These are phyloP conservation scores for Firmiana major DNA, from an alignment of 345 rosid species.

Conservation along the genomic window DNA sequence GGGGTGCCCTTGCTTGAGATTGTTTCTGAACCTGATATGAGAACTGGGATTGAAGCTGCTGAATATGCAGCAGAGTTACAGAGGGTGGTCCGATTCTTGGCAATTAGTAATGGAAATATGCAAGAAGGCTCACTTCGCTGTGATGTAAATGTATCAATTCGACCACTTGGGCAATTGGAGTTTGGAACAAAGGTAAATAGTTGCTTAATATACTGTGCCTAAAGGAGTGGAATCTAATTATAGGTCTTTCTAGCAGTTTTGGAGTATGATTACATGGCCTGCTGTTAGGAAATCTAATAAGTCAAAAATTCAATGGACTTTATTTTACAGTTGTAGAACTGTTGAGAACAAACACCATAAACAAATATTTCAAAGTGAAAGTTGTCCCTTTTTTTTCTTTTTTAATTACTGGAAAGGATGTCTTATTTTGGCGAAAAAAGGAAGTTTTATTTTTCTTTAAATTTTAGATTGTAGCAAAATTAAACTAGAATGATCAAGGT, in stretches of 20 bases:
- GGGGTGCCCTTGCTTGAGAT: slow-evolving; percentile 97
- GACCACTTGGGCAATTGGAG: slow-evolving; percentile 72
- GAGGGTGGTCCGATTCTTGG: slow-evolving; percentile 79
- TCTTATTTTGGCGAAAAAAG: neutral
- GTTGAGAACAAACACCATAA: neutral
- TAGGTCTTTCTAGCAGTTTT: neutral
- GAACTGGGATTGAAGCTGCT: slow-evolving; percentile 82
- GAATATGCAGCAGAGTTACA: slow-evolving; percentile 85
- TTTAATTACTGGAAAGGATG: neutral
- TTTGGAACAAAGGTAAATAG: slow-evolving; percentile 83
- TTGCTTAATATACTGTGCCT: slow-evolving; percentile 12
- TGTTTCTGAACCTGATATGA: slow-evolving; percentile 98
- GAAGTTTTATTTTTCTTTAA: neutral
- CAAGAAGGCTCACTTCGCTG: slow-evolving; percentile 97
- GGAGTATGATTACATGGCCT: neutral
- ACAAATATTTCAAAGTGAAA: neutral
- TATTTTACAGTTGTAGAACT: neutral
- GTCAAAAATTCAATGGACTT: neutral
- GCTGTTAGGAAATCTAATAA: neutral
- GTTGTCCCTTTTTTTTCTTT: neutral
- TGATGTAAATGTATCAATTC: slow-evolving; percentile 90
- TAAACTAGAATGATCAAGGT: neutral
- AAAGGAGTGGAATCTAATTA: neutral
- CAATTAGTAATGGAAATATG: slow-evolving; percentile 88
- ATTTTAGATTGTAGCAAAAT: neutral